A percentile compares a stretch with the other conserved stretches of the same genome.
Conservation (phyloP, 2,329 filamentous ascomycete species). For the Aspergillus sp. region DNA sequence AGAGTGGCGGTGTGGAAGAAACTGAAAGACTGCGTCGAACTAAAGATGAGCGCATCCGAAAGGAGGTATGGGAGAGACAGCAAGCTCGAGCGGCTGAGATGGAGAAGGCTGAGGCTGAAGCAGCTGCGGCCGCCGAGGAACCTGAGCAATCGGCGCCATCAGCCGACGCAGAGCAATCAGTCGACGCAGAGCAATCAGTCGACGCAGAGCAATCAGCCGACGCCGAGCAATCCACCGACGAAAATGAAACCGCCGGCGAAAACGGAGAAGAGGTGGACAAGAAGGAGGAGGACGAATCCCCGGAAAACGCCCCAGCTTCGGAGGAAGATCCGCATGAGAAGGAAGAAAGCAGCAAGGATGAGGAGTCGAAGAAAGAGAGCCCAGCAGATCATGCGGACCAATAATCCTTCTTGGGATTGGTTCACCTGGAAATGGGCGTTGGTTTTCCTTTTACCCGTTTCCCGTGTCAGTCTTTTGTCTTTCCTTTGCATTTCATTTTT, state of each 20-base stretch:
- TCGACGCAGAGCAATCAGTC: conserved; percentile 1
- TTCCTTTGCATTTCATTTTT: too few species aligned
- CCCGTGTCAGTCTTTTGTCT: too few species aligned
- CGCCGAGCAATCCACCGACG: conserved; percentile 4
- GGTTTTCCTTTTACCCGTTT: too few species aligned
- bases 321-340: conserved; percentile 2
- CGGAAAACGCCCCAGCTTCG: conserved; percentile 2
- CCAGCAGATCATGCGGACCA: too few species aligned
- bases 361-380: too few species aligned
- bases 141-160: conserved; percentile 1
- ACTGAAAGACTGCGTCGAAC: conserved; percentile 76
- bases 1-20: conserved; percentile 92
- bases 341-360: neutral
- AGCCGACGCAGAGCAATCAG: conserved; percentile 5
- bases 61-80: conserved; percentile 62
- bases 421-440: too few species aligned
- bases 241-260: conserved; percentile 3
- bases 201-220: conserved; percentile 6
- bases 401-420: too few species aligned
- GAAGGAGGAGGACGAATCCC: conserved; percentile 4
- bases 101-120: conserved; percentile 29
- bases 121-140: conserved; percentile 19
- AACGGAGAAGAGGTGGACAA: conserved; percentile 4
- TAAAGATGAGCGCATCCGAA: conserved; percentile 81
- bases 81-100: conserved; percentile 49